phyloP scores from a whole-genome alignment of 176 grass and related monocot genomes.

The Oryza glaberrima region DNA sequence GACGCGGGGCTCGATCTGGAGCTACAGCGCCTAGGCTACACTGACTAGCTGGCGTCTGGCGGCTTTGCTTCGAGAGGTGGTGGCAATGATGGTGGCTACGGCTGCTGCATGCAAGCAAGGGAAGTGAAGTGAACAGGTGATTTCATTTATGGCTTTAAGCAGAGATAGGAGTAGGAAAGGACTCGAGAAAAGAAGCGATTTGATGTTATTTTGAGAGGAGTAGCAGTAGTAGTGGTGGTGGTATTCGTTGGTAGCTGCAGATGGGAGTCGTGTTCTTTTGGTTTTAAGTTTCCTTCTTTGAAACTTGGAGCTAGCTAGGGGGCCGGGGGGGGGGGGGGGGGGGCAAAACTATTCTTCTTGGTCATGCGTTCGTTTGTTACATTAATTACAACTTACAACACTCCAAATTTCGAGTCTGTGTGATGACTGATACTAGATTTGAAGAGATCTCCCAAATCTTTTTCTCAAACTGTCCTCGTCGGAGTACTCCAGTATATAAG shows the following conservation, averaged over 20 bases:
- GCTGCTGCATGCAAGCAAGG: neutral
- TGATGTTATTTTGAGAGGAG: conserved; percentile 12
- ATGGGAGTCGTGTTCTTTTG: conserved; percentile 35
- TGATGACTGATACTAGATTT: conserved; percentile 28
- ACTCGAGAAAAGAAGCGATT: neutral
- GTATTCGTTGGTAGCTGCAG: conserved; percentile 20
- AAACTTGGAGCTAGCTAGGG: conserved; percentile 51
- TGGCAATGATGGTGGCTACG: conserved; percentile 34
- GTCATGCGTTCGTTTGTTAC: conserved; percentile 34
- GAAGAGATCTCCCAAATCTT: conserved; percentile 14
- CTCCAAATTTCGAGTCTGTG: conserved; percentile 2
- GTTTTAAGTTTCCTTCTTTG: conserved; percentile 44
- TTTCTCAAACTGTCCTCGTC: neutral
- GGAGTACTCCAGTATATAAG: no score
- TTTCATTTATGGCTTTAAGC: conserved; percentile 50
- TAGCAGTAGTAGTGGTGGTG: neutral
- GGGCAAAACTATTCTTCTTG: conserved; percentile 13
- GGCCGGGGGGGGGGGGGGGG: neutral
- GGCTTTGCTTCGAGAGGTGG: conserved; percentile 28
- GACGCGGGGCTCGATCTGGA: conserved; percentile 17
- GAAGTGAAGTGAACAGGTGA: conserved; percentile 10
- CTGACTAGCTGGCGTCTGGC: conserved; percentile 46
- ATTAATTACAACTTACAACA: conserved; percentile 40
- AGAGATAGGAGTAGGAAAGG: conserved; percentile 17
- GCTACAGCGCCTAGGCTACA: conserved; percentile 58